Conservation (phyloP, 352 stramenopile genomes). For the Phytophthora litchii region DNA sequence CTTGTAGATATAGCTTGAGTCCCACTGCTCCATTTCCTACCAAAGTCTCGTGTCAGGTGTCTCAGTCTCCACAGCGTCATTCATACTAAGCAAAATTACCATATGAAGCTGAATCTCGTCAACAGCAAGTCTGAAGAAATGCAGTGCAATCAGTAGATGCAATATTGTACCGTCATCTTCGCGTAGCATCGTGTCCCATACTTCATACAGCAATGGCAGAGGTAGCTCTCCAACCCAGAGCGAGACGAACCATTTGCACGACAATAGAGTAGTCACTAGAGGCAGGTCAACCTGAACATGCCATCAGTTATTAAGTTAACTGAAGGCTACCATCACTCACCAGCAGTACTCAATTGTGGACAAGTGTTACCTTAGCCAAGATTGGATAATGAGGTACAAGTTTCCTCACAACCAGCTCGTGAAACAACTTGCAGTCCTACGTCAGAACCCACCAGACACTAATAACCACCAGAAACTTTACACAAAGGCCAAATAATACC, state of each 20-base stretch:
- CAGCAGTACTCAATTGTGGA: not conserved
- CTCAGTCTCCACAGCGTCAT: not conserved
- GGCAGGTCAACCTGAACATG: conserved; percentile 52
- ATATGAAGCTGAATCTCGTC: conserved; percentile 47
- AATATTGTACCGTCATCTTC: conserved; percentile 57
- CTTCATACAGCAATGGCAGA: conserved; percentile 43
- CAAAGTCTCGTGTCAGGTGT: conserved; percentile 5
- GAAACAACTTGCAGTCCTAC: conserved; percentile 67
- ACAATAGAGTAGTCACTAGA: conserved; percentile 64
- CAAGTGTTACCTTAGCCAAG: conserved; percentile 44
- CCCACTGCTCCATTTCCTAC: conserved; percentile 61
- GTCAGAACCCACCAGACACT: not conserved
- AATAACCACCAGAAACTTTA: not conserved
- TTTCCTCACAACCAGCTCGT: conserved; percentile 56
- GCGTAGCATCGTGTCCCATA: conserved; percentile 71
- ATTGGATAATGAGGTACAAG: conserved; percentile 54
- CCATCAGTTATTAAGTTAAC: not conserved
- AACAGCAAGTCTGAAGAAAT: conserved; percentile 57
- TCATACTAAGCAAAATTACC: conserved; percentile 20
- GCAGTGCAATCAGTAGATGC: conserved; percentile 64
- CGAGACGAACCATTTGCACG: conserved; percentile 82
- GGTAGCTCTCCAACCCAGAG: conserved; percentile 73
- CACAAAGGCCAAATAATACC: not conserved
- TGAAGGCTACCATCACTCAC: not conserved
- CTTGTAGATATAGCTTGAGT: conserved; percentile 78